Conservation (phyloP, 2,329 filamentous ascomycete genomes). For the Lachnellula hyalina region DNA sequence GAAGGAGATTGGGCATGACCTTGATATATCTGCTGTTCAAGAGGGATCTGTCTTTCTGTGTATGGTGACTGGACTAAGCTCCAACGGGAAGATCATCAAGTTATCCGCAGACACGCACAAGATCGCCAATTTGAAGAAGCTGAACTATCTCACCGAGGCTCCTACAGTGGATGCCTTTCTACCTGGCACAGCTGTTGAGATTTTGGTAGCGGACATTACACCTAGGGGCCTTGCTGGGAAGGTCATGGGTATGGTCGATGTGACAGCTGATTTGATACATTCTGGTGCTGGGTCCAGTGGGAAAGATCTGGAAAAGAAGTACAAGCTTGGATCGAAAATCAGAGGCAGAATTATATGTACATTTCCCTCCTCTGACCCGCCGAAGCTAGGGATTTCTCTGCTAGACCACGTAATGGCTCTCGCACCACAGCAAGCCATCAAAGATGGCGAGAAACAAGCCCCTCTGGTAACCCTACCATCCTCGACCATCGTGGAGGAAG, state of each 20-base stretch:
- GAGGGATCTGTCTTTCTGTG: conserved; percentile 83
- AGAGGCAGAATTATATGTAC: conserved; percentile 85
- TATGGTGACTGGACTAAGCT: conserved; percentile 67
- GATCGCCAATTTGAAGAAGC: conserved; percentile 59
- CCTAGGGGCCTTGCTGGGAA: conserved; percentile 78
- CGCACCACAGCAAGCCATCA: conserved; percentile 36
- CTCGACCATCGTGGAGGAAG: conserved; percentile 71
- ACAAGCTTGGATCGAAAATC: conserved; percentile 77
- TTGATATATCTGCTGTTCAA: conserved; percentile 64
- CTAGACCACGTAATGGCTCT: conserved; percentile 77
- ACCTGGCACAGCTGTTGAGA: conserved; percentile 83
- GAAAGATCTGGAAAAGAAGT: conserved; percentile 67
- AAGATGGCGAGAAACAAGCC: conserved; percentile 38
- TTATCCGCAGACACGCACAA: conserved; percentile 70
- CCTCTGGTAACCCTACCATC: conserved; percentile 60
- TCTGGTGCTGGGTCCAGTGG: conserved; percentile 69
- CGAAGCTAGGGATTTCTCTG: conserved; percentile 82
- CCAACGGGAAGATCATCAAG: conserved; percentile 80
- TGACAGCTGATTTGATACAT: conserved; percentile 85
- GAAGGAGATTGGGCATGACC: conserved; percentile 66
- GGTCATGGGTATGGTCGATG: conserved; percentile 85
- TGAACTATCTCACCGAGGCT: conserved; percentile 65
- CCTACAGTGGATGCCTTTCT: conserved; percentile 86
- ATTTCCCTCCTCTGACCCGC: conserved; percentile 71
- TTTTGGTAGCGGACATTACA: conserved; percentile 73